These are phyloP conservation scores for Wakefieldia striispora DNA, from an alignment of 768 basidiomycete genomes.

Conservation along the genomic window DNA sequence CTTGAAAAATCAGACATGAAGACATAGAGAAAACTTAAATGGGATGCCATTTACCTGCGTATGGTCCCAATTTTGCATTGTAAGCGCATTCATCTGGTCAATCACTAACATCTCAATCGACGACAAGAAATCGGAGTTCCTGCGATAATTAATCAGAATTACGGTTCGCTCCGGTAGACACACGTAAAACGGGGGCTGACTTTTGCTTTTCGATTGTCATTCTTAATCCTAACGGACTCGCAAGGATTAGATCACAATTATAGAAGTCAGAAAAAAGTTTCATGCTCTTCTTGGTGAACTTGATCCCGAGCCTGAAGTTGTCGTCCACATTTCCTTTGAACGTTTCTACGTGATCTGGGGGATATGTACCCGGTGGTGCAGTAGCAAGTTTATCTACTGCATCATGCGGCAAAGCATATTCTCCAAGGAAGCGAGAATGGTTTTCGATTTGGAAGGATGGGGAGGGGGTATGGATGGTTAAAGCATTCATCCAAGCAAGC, in stretches of 20 bases:
- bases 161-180: neutral
- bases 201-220: conserved; percentile 94
- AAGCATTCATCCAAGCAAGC: conserved; percentile 74
- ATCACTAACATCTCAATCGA: conserved; percentile 90
- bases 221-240: conserved; percentile 89
- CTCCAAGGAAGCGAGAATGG: conserved; percentile 71
- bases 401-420: conserved; percentile 81
- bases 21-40: neutral
- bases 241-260: conserved; percentile 85
- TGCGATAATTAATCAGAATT: conserved; percentile 27
- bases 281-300: conserved; percentile 88
- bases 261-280: conserved; percentile 93
- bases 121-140: conserved; percentile 86
- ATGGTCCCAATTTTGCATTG: conserved; percentile 99
- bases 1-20: conserved; percentile 38
- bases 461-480: conserved; percentile 73
- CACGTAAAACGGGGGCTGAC: conserved; percentile 43
- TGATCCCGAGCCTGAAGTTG: conserved; percentile 88
- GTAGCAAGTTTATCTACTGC: conserved; percentile 75
- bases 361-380: conserved; percentile 75
- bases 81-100: conserved; percentile 89
- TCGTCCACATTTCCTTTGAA: conserved; percentile 98
- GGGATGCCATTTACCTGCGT: conserved; percentile 60
- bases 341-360: conserved; percentile 85
- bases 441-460: conserved; percentile 85